Percentiles rank a stretch among this genome's conserved stretches.
phyloP scores from a whole-genome alignment of 495 filamentous ascomycete genomes.

The Hypoxylon rickii region DNA sequence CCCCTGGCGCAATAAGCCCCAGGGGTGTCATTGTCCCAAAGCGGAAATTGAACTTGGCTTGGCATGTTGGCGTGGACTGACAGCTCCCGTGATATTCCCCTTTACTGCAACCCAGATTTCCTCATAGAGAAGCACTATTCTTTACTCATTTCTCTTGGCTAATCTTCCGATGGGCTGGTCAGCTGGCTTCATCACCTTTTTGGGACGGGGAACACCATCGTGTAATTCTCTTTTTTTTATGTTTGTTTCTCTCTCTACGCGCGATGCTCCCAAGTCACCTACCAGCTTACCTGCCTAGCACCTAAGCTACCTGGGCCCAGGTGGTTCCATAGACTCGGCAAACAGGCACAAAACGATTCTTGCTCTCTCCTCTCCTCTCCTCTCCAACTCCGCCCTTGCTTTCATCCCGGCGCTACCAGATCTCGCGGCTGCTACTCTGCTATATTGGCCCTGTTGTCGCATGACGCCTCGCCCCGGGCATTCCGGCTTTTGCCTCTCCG shows the following conservation, averaged over 20 bases:
- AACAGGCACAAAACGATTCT: background rate
- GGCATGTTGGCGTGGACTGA: conserved; percentile 14
- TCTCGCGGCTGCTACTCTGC: conserved; percentile 15
- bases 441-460: conserved; percentile 11
- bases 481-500: conserved; percentile 9
- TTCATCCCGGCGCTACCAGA: conserved; percentile 9
- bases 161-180: conserved; percentile 25
- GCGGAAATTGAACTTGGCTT: conserved; percentile 22
- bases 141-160: conserved; percentile 9
- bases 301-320: background rate
- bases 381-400: background rate
- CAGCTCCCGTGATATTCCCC: conserved; percentile 30
- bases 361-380: background rate
- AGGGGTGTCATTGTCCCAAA: conserved; percentile 21
- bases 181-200: conserved; percentile 11
- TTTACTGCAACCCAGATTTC: conserved; percentile 30
- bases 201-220: background rate
- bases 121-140: conserved; percentile 15
- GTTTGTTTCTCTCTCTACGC: background rate
- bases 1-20: background rate
- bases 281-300: no score
- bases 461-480: conserved; percentile 13
- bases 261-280: no score
- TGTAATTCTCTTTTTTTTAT: background rate
- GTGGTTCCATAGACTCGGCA: conserved; percentile 17